These are phyloP conservation scores for Tolypocladium capitatum DNA, from an alignment of 2,329 filamentous ascomycete genomes.

Conservation along the genomic window DNA sequence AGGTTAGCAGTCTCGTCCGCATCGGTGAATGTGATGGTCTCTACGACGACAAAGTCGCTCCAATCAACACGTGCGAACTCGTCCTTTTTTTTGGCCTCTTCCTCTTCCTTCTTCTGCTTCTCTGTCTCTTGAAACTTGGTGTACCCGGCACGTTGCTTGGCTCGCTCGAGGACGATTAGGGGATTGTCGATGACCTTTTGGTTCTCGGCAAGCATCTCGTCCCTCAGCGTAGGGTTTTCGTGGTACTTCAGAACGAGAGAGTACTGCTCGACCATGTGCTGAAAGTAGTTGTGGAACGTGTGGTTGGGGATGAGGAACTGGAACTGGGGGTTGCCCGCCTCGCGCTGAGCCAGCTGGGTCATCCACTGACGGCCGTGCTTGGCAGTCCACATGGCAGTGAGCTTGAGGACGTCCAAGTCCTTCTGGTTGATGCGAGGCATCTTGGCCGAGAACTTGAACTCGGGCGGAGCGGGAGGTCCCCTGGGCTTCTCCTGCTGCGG, in stretches of 20 bases:
- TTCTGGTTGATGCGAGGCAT: constrained; percentile 97
- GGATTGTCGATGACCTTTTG: constrained; percentile 66
- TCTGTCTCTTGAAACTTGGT: constrained; percentile 72
- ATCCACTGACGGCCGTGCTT: constrained; percentile 88
- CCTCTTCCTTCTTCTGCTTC: constrained; percentile 78
- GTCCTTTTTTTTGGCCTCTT: constrained; percentile 66
- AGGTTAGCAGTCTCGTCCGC: constrained; percentile 76
- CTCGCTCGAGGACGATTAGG: constrained; percentile 64
- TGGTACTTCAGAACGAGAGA: constrained; percentile 62
- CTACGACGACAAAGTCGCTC: constrained; percentile 94
- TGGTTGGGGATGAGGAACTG: constrained; percentile 93
- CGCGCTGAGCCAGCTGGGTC: constrained; percentile 76
- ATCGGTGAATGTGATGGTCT: constrained; percentile 86
- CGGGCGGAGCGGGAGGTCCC: constrained; percentile 72
- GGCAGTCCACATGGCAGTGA: constrained; percentile 85
- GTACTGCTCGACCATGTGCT: constrained; percentile 85
- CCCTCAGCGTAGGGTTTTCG: constrained; percentile 52
- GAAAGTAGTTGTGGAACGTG: constrained; percentile 92
- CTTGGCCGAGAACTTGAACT: constrained; percentile 86
- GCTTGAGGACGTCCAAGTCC: constrained; percentile 60
- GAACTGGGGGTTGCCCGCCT: constrained; percentile 86
- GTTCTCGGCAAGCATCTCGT: constrained; percentile 59
- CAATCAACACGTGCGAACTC: constrained; percentile 84
- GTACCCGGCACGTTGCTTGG: constrained; percentile 79
- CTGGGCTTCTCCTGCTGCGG: constrained; percentile 50